Conservation (phyloP, 805 yeast genomes). For the Peterozyma toletana region DNA sequence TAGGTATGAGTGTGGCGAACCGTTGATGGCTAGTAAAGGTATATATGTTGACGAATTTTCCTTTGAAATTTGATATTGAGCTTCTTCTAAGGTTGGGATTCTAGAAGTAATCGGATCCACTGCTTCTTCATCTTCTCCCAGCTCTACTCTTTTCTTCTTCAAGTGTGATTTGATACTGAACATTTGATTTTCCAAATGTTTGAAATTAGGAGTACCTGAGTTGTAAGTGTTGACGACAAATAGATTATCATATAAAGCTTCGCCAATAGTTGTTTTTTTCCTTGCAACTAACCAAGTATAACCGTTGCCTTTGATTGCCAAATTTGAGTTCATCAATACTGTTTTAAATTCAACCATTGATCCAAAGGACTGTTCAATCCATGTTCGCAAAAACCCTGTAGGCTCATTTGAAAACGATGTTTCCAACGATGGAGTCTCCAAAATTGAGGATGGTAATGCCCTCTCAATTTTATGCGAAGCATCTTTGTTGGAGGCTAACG, state of each 20-base stretch:
- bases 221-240: slow-evolving; percentile 80
- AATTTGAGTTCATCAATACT: slow-evolving; percentile 60
- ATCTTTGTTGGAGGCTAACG: slow-evolving; percentile 22
- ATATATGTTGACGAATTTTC: slow-evolving; percentile 31
- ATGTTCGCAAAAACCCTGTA: slow-evolving; percentile 26
- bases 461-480: slow-evolving; percentile 10
- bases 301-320: slow-evolving; percentile 80
- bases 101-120: slow-evolving; percentile 2
- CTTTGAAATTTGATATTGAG: slow-evolving; percentile 29
- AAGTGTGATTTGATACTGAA: slow-evolving; percentile 26
- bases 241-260: slow-evolving; percentile 36
- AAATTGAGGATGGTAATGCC: slow-evolving; percentile 24
- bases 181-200: slow-evolving; percentile 46
- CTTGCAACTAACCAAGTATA: slow-evolving; percentile 82
- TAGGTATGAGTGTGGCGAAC: slow-evolving; percentile 62
- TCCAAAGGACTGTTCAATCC: slow-evolving; percentile 64
- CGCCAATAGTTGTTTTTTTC: slow-evolving; percentile 12
- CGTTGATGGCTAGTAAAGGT: slow-evolving; percentile 68
- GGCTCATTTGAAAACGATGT: slow-evolving; percentile 21
- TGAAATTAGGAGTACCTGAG: slow-evolving; percentile 75
- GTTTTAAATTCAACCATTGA: slow-evolving; percentile 70
- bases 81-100: slow-evolving; percentile 30
- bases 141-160: slow-evolving; percentile 20
- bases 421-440: slow-evolving; percentile 34
- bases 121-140: slow-evolving; percentile 7